These are phyloP conservation scores for Purshia tridentata DNA, from an alignment of 306 rosid species.

Conservation along the genomic window DNA sequence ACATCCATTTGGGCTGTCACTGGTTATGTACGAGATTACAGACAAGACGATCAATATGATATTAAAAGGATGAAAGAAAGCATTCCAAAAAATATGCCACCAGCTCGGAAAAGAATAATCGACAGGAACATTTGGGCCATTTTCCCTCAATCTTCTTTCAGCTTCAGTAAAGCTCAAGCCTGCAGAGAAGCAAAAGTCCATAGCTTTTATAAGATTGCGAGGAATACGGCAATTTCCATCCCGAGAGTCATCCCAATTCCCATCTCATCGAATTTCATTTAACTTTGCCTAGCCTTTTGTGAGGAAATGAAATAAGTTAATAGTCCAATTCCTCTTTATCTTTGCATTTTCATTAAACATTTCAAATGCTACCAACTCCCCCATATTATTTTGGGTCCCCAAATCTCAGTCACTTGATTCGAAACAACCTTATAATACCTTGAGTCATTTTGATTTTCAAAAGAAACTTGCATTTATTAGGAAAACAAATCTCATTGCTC, in stretches of 20 bases:
- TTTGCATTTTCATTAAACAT: background rate
- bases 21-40: slow-evolving; percentile 53
- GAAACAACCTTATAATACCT: background rate
- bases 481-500: background rate
- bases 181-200: slow-evolving; percentile 30
- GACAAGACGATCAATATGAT: slow-evolving; percentile 71
- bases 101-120: slow-evolving; percentile 61
- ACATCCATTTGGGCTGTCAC: slow-evolving; percentile 60
- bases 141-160: slow-evolving; percentile 64
- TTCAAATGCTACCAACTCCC: background rate
- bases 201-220: background rate
- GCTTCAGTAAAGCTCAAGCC: slow-evolving; percentile 84
- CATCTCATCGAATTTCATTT: background rate
- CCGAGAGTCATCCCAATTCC: background rate
- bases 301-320: background rate
- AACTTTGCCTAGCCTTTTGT: background rate
- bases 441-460: no score
- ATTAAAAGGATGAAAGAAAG: slow-evolving; percentile 79
- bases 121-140: slow-evolving; percentile 71
- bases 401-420: background rate
- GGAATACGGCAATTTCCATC: no score
- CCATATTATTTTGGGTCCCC: background rate
- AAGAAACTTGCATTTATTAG: background rate
- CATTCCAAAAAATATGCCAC: slow-evolving; percentile 77
- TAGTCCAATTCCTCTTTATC: background rate